These are phyloP conservation scores for Amanita molliuscula DNA, from an alignment of 768 basidiomycete genomes.

Conservation along the genomic window DNA sequence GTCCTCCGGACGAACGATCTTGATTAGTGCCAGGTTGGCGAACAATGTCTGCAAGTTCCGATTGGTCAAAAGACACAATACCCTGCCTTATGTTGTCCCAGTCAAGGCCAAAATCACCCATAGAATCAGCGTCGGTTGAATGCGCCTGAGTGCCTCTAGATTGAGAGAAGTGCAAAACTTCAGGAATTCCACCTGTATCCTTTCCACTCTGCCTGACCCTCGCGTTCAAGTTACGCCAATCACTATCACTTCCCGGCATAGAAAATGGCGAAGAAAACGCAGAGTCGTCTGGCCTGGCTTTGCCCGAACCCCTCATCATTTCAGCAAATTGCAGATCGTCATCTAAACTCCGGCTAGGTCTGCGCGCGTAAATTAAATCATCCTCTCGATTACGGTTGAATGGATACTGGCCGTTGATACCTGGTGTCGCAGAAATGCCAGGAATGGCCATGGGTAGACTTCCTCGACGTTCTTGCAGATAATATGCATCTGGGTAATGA, in stretches of 20 bases:
- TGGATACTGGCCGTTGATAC: slow-evolving; percentile 11
- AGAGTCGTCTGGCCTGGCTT: slow-evolving; percentile 6
- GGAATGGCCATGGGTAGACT: slow-evolving; percentile 58
- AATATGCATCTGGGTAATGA: not conserved
- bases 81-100: slow-evolving; percentile 3
- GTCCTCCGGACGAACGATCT: slow-evolving; percentile 10
- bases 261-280: slow-evolving; percentile 20
- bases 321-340: slow-evolving; percentile 21
- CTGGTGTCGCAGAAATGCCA: slow-evolving; percentile 15
- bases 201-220: slow-evolving; percentile 22
- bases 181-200: slow-evolving; percentile 5
- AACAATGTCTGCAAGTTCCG: slow-evolving; percentile 12
- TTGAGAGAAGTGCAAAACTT: not conserved
- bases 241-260: slow-evolving; percentile 43
- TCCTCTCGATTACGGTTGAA: slow-evolving; percentile 41
- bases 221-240: slow-evolving; percentile 45
- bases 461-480: slow-evolving; percentile 27
- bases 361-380: slow-evolving; percentile 46
- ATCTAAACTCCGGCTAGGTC: slow-evolving; percentile 52
- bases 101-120: slow-evolving; percentile 4
- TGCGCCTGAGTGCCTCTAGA: not conserved
- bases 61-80: slow-evolving; percentile 1
- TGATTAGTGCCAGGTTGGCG: slow-evolving; percentile 11
- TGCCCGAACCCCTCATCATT: slow-evolving; percentile 13
- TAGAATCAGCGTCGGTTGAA: not conserved